Base-by-base conservation (phyloP, 2,329 filamentous ascomycete species). In the Pseudocercospora crystallina region DNA sequence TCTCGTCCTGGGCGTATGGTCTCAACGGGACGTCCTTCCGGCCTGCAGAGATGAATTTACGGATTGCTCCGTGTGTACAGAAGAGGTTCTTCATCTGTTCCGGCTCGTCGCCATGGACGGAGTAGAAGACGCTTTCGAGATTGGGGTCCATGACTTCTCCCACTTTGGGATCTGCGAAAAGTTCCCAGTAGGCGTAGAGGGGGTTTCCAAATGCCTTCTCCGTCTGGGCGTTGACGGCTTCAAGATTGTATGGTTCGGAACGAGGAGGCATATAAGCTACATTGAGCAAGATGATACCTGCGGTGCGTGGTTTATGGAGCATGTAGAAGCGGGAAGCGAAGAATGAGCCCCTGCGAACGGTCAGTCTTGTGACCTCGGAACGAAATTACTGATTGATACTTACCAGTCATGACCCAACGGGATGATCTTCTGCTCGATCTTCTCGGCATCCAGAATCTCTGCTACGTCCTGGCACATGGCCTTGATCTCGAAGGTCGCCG, bases 301-400 rank as follows among this genome's bases (percentile, higher is more conserved):
- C 47, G 4, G 75, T 70, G 8, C 72, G 68, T 2, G 69, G 60
- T 0, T 69, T 72, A 43, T 73, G 59, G 52, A 71, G 70, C 45
- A 74, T 66, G 60, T 73, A 76, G 8, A 77, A 51, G 13, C 74
- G 69, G 40, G 71, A 67, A 0, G 72, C 71, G 11, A 74, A 54
- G 12, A 50, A 54, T 12, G 71, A 69, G 41, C 77, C 77, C 51
- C 45, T 53, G 33, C 3, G 7, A 26, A 3, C 20, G 7, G 20
- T 26, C 20, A 26, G 20, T 26, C 20, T 26, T 26, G 20, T 26
- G 20, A 26, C 20, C 20, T 7, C 20, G 7, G 4, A 7, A 4
- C 4, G 7, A 26, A 26, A 7, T 26, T 7, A 26, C 7, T 7
- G 7, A 26, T 26, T 26, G 20, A 26, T 9, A 37, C 51, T 7